Evolutionary conservation across 2,329 filamentous ascomycete species (phyloP), one percentile per base, ranked within the genome.

Genomic region (Xylaria hypoxylon): DNA sequence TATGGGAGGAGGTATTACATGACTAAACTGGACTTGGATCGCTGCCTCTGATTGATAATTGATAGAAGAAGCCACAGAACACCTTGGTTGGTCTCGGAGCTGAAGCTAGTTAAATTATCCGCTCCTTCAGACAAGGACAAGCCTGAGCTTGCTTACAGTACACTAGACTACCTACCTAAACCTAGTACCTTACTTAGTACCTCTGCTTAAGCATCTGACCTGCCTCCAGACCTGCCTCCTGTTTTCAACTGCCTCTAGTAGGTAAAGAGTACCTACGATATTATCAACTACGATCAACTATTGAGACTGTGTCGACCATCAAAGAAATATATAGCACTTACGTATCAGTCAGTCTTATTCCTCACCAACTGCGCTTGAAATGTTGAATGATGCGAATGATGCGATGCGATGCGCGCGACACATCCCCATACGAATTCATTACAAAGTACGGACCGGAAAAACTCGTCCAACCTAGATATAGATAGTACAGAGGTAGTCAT

Each of bases 81-180:
- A 5, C 8, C 5, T 31, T 31, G 13, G 24, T 24, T n/a, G 24
- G 26, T 31, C 17, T 31, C 15, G 22, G 24, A 50, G 15, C 47
- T 31, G 47, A 24, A 50, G 47, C 26, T 31, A 50, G 48, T 52
- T 35, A 52, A 35, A 52, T 52, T 52, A 52, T 22, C 28, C 8
- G 48, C 48, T 35, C 48, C 28, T 52, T 52, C 10, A 11, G 48
- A 51, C 48, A 51, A 4, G 44, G 48, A 51, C 48, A 51, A 4
- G 44, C 19, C 44, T n/a, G n/a, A n/a, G n/a, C n/a, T n/a, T n/a
- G n/a, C n/a, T n/a, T n/a, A n/a, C n/a, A n/a, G n/a, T n/a, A n/a
- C n/a, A n/a, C n/a, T n/a, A n/a, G n/a, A n/a, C n/a, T n/a, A n/a
- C n/a, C n/a, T n/a, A n/a, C n/a, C n/a, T n/a, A n/a, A n/a, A n/a